Percentiles rank a stretch among this genome's conserved stretches.
phyloP scores from a whole-genome alignment of 352 stramenopile genomes.

The Saprolegnia diclina region DNA sequence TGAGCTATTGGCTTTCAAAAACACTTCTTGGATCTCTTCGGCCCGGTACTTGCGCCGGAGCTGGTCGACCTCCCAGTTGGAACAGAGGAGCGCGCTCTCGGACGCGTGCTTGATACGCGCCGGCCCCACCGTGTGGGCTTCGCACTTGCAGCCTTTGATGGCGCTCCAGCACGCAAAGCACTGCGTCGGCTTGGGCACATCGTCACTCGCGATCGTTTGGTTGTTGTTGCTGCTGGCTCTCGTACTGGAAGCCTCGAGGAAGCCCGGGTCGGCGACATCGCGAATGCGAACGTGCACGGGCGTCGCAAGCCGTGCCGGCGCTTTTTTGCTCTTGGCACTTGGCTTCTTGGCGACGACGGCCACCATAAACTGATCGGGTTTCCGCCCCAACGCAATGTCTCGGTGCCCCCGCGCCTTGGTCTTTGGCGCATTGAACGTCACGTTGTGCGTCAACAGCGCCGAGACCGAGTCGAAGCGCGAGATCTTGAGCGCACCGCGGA shows the following conservation, averaged over 20 bases:
- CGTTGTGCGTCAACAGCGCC: constrained; percentile 73
- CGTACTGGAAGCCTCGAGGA: constrained; percentile 31
- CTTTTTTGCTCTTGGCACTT: constrained; percentile 25
- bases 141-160: constrained; percentile 78
- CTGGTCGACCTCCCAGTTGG: constrained; percentile 89
- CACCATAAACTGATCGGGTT: constrained; percentile 54
- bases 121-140: constrained; percentile 46
- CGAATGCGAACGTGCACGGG: constrained; percentile 51
- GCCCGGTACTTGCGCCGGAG: constrained; percentile 77
- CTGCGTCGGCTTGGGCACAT: constrained; percentile 24
- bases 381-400: constrained; percentile 60
- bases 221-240: not conserved
- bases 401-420: constrained; percentile 31
- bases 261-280: constrained; percentile 68
- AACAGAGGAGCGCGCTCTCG: constrained; percentile 86
- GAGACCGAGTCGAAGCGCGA: constrained; percentile 90
- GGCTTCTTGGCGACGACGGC: constrained; percentile 40
- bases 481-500: constrained; percentile 64
- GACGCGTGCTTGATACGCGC: constrained; percentile 43
- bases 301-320: constrained; percentile 1
- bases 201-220: not conserved
- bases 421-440: constrained; percentile 42
- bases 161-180: constrained; percentile 95
- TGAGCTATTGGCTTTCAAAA: constrained; percentile 80
- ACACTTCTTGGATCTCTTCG: constrained; percentile 91